Base-by-base conservation (phyloP, 768 basidiomycete species). In the Termitomyces sp. region DNA sequence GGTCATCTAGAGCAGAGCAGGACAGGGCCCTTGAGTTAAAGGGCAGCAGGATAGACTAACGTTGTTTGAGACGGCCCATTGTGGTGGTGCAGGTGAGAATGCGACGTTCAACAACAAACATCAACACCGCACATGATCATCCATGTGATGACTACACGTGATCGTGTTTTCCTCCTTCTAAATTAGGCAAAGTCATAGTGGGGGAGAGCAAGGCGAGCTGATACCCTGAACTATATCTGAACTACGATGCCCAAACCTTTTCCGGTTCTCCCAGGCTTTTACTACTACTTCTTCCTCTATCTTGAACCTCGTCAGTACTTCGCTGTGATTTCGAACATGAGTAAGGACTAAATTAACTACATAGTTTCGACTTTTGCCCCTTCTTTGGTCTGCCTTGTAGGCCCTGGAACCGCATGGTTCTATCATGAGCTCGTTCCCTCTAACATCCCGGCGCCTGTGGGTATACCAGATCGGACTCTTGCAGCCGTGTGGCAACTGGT, bases 401-500 rank as follows among this genome's bases (percentile, higher is more conserved):
- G 72, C 58, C 85, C 85, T 8, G 86, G 88, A 14, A 74, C 86
- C 24, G 71, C 73, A 16, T 87, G 87, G 85, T 89, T 87, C 62
- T 80, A 85, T 65, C 75, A 81, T 63, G 76, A 85, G 60, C 81
- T 90, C 54, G 78, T 88, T 45, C 87, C 87, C 1, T 73, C 72
- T 8, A 56, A 63, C n/a, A 57, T 68, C 0, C 71, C 74, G 36
- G 57, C 67, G 0, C 70, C 73, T 3, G 26, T 57, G 8, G 61
- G 67, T 6, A 65, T 83, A 50, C 82, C 86, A 48, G 66, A 75
- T 38, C 75, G 84, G 36, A 79, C 82, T 6, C 73, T 70, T 16
- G 86, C 88, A 80, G 80, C 79, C 18, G 77, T 88, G 56, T 83
- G 82, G 77, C 88, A 90, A 62, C 71, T 90, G 10, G 81, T 78